Evolutionary conservation across 2,329 filamentous ascomycete species (phyloP), one percentile per base, ranked within the genome.

Genomic region (Claviceps africana): DNA sequence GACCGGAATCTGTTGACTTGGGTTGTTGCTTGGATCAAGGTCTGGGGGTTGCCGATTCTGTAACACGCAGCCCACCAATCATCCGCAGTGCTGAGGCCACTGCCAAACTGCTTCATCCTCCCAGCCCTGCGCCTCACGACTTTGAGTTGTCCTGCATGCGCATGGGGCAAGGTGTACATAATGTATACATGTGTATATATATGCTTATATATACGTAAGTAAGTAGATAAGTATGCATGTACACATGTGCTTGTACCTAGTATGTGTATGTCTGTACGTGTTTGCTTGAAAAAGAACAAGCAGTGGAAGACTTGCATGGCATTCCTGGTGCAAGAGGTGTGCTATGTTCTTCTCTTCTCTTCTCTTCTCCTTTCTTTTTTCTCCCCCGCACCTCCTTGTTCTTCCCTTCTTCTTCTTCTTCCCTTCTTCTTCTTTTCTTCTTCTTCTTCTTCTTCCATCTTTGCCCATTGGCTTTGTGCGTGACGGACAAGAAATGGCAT

Each of bases 21-120:
- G n/a, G 33, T 47, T 19, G 33, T 47, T 19, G 31, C n/a, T 19
- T 48, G 21, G 48, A n/a, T 33, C 33, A 45, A 35, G 49, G 49
- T 37, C 49, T 43, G 48, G 30, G 30, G 42, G 49, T 51, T 37
- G 49, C 39, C 43, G 44, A 46, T 39, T 51, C 44, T 47, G 50
- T 51, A 33, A 51, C 50, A 47, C 17, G 25, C 21, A 45, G 40
- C 42, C 10, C 3, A 2, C 49, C 49, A 46, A 51, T 51, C 49
- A 45, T 3, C 42, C 8, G 48, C 43, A 17, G n/a, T 19, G 8
- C 11, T 39, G 35, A 19, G 28, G 21, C 21, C 31, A 13, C 19
- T n/a, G 42, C 40, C 40, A 50, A 25, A 50, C 48, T 44, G 48
- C 48, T 45, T 30, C 30, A 22, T 51, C 49, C 30, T 37, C 42